Conservation (phyloP, 495 filamentous ascomycete genomes). For the Aspergillus heteromorphus region DNA sequence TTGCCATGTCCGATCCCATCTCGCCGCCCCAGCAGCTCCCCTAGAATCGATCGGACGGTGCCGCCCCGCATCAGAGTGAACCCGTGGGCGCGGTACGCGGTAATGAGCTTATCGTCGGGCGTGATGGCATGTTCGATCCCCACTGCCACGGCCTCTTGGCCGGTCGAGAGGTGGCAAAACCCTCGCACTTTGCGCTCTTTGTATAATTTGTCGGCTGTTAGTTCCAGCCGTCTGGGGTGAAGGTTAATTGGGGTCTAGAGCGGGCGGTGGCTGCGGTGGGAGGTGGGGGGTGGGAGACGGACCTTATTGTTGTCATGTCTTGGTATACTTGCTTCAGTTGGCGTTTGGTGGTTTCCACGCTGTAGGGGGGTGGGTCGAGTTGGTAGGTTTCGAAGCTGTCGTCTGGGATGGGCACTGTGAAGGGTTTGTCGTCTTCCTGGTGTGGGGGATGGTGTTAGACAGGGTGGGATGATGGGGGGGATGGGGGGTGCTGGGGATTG, state of each 20-base stretch:
- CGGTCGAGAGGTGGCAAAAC: constrained; percentile 28
- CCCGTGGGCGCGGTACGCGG: constrained; percentile 90
- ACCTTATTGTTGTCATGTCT: constrained; percentile 5
- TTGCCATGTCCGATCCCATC: constrained; percentile 91
- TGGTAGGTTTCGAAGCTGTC: constrained; percentile 24
- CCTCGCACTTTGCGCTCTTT: constrained; percentile 32
- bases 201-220: constrained; percentile 22
- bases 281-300: neutral
- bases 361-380: constrained; percentile 22
- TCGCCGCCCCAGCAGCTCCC: constrained; percentile 80
- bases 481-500: neutral
- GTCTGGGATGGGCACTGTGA: constrained; percentile 18
- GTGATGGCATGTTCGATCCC: constrained; percentile 88
- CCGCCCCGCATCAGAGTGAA: constrained; percentile 89
- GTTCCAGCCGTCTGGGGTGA: constrained; percentile 17
- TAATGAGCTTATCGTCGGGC: constrained; percentile 82
- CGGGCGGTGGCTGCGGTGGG: neutral
- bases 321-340: constrained; percentile 24
- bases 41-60: constrained; percentile 79
- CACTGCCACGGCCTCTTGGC: constrained; percentile 85
- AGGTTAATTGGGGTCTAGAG: neutral
- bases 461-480: too few species aligned
- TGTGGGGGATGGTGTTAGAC: neutral
- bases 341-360: constrained; percentile 20
- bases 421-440: constrained; percentile 23